These are phyloP conservation scores for Phialemoniopsis sp. DNA, from an alignment of 2,329 filamentous ascomycete species.

Conservation along the genomic window DNA sequence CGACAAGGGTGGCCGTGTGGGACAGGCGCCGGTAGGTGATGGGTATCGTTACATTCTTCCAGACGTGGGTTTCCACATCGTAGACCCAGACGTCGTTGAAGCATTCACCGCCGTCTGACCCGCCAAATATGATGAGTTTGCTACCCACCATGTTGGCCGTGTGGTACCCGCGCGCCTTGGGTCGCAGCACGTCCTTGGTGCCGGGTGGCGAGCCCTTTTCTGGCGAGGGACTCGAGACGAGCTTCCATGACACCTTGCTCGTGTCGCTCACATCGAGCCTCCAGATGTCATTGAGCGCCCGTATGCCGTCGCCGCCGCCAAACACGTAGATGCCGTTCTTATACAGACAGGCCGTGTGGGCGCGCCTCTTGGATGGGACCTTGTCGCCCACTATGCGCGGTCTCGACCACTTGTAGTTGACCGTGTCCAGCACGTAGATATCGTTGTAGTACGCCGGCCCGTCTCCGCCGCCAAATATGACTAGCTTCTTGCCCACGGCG, in stretches of 20 bases:
- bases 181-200: conserved; percentile 27
- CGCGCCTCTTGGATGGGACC: conserved; percentile 56
- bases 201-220: conserved; percentile 5
- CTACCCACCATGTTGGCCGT: conserved; percentile 70
- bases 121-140: conserved; percentile 69
- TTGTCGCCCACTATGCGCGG: conserved; percentile 56
- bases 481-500: conserved; percentile 63
- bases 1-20: conserved; percentile 66
- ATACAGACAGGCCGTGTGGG: conserved; percentile 68
- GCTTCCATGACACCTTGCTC: conserved; percentile 64
- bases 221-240: conserved; percentile 45
- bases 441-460: conserved; percentile 70
- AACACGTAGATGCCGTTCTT: conserved; percentile 71
- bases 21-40: conserved; percentile 61
- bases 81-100: conserved; percentile 73
- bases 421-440: conserved; percentile 67
- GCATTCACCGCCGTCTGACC: conserved; percentile 67
- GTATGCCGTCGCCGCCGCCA: conserved; percentile 66
- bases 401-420: conserved; percentile 63
- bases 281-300: conserved; percentile 69
- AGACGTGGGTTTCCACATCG: conserved; percentile 58
- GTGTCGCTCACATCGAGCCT: conserved; percentile 64
- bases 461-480: conserved; percentile 67
- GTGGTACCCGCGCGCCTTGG: conserved; percentile 65
- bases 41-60: conserved; percentile 56